phyloP scores from a whole-genome alignment of 106 monocot genomes.

The Acorus calamus region DNA sequence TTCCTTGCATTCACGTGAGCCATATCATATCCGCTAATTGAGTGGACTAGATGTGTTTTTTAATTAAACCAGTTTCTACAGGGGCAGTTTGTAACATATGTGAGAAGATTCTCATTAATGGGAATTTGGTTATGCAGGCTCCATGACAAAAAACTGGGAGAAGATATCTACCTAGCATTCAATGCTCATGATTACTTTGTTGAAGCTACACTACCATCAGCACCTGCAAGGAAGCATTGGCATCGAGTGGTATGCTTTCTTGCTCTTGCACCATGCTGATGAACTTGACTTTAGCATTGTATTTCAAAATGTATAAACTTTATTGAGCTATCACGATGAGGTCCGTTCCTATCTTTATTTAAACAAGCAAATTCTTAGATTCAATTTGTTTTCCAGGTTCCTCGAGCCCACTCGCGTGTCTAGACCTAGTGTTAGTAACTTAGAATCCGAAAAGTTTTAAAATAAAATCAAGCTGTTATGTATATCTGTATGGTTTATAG shows the following conservation, averaged over 20 bases:
- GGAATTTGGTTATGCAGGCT: slow-evolving; percentile 29
- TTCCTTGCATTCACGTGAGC: slow-evolving; percentile 95
- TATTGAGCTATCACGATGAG: no score
- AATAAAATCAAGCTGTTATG: no score
- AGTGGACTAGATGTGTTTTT: no score
- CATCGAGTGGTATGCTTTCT: slow-evolving; percentile 70
- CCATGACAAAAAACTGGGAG: slow-evolving; percentile 54
- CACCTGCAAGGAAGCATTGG: slow-evolving; percentile 59
- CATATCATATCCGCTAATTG: no score
- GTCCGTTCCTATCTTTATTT: no score
- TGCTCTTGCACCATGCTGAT: neutral
- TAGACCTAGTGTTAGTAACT: no score
- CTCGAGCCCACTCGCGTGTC: no score
- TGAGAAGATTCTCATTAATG: neutral
- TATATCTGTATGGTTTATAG: no score
- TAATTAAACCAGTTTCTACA: no score
- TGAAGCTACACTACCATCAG: slow-evolving; percentile 48
- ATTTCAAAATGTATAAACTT: neutral
- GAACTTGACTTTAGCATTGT: neutral
- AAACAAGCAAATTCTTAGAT: no score
- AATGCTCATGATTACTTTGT: slow-evolving; percentile 85
- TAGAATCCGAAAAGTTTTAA: no score
- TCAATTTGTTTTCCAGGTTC: no score
- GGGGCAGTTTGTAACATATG: neutral
- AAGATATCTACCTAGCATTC: slow-evolving; percentile 87